Evolutionary conservation across 2,329 filamentous ascomycete genomes (phyloP), one percentile per base, ranked within the genome.

Genomic region (Paracoccidioides lutzii): DNA sequence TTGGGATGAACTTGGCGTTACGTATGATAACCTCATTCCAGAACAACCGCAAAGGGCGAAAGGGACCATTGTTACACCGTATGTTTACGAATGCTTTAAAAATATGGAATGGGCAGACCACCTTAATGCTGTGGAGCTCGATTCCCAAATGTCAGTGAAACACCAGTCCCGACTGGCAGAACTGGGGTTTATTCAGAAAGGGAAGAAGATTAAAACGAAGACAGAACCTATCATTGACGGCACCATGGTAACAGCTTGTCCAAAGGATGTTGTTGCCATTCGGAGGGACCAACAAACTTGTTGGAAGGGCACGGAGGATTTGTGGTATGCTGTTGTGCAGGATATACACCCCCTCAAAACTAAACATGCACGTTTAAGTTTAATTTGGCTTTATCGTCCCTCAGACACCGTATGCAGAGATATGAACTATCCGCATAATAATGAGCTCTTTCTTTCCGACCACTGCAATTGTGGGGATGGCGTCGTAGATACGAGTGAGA

Each of bases 361-460:
- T 9, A 73, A 75, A 0, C 60, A 59, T 14, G 69, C 66, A 0
- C 71, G 71, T 1, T 80, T 90, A 9, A 77, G 84, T 55, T 79
- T 90, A 0, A 75, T 86, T 0, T 93, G 87, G 87, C 73, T 93
- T 0, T 91, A 90, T 61, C 75, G 79, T 2, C 79, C 87, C 0
- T 73, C 75, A 0, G 84, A 93, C 54, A 93, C 88, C 0, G 79
- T 84, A 0, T 87, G 89, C 45, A 79, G 77, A 0, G 71, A 78
- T 5, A 82, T 84, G 69, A 77, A 76, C 8, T 94, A 91, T 61
- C 84, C 84, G 0, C 83, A 81, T 67, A 59, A 70, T 0, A 87
- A 90, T 53, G 88, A 94, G 67, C 68, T 93, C 0, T 93, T 93
- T 59, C 69, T 91, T 0, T 88, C 83, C 0, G 81, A 89, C 52